Conservation (phyloP, 805 yeast species). For the Starmerella powellii region DNA sequence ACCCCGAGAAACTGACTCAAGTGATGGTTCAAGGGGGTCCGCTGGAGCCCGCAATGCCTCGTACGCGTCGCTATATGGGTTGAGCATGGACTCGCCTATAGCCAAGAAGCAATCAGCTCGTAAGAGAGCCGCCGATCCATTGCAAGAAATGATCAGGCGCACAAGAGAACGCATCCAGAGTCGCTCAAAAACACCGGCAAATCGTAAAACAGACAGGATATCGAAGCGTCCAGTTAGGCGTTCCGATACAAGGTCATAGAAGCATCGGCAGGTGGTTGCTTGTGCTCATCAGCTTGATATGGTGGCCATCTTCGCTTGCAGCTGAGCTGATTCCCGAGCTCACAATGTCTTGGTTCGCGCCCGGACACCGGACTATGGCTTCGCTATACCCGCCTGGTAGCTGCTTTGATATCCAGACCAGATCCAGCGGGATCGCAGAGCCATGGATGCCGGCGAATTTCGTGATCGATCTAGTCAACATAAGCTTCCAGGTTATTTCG, state of each 20-base stretch:
- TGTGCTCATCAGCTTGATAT: slow-evolving; percentile 3
- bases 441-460: slow-evolving; percentile 26
- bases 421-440: slow-evolving; percentile 25
- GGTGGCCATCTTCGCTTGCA: slow-evolving; percentile 4
- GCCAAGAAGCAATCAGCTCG: slow-evolving; percentile 46
- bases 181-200: slow-evolving; percentile 6
- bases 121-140: slow-evolving; percentile 17
- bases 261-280: slow-evolving; percentile 16
- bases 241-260: background rate
- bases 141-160: slow-evolving; percentile 2
- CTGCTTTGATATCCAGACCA: slow-evolving; percentile 13
- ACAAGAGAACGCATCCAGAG: slow-evolving; percentile 1
- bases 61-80: too few relatives aligned
- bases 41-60: too few relatives aligned
- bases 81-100: background rate
- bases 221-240: background rate
- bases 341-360: slow-evolving; percentile 7
- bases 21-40: too few relatives aligned
- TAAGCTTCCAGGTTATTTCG: slow-evolving; percentile 26
- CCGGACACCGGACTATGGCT: slow-evolving; percentile 21
- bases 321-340: slow-evolving; percentile 12
- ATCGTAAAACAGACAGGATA: background rate
- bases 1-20: too few relatives aligned
- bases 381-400: background rate
- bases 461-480: slow-evolving; percentile 19